Base-by-base conservation (phyloP, 2,329 filamentous ascomycete species). In the Fusarium annulatum region DNA sequence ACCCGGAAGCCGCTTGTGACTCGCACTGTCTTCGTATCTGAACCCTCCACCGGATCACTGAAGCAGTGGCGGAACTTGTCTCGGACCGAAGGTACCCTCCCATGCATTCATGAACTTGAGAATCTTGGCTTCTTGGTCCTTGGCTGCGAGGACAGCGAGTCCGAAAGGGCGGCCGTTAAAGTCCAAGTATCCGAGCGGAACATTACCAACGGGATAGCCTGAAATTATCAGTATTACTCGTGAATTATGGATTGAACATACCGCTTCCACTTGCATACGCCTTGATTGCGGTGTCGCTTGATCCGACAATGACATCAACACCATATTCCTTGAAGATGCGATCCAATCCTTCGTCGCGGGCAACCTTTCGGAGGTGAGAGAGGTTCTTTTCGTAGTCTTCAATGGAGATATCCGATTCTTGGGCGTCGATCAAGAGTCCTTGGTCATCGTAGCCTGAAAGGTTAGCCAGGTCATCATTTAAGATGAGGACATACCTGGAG, bases 391-490 rank as follows among this genome's bases (percentile, higher is more conserved):
- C 36, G 26, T 55, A 55, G 7, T 41, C 52, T 30, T 42, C 19
- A 3, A 2, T 7, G 1, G 26, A 28, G 2, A 11, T 3, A n/a
- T 23, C 18, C 5, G 14, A 41, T n/a, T 55, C 52, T 42, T 55
- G 14, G 0, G 52, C 34, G 3, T 41, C 23, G 2, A 14, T 42
- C 19, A 39, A 55, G 18, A 55, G 52, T n/a, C 33, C 21, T 6
- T 41, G 36, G 19, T 30, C 36, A 41, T 28, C 21, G 14, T 41
- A 39, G 14, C 36, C 48, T 52, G 48, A 19, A 3, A 26, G 3
- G 8, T 52, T 19, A 52, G 48, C 16, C 0, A 0, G 21, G 16
- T 52, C n/a, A 10, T 19, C 3, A 7, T 0, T 19, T 18, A 6
- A 19, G 48, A 36, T 0, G 48, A 15, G 3, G 0, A 43, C 53